phyloP scores from a whole-genome alignment of 768 basidiomycete species.

The Mycena filopes region DNA sequence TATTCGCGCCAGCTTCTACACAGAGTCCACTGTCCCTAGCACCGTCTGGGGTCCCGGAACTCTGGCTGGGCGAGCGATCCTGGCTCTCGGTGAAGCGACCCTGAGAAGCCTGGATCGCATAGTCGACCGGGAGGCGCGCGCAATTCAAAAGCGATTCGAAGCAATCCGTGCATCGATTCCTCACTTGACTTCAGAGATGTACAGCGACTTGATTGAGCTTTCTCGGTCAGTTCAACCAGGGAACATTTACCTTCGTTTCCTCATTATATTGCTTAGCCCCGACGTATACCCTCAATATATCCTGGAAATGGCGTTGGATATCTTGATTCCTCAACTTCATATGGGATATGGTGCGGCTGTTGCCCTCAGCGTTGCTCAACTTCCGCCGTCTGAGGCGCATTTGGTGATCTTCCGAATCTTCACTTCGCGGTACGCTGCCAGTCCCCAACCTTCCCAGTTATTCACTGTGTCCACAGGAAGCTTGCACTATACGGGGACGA shows the following conservation, averaged over 20 bases:
- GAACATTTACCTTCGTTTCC: background rate
- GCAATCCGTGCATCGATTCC: conserved; percentile 1
- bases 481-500: background rate
- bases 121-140: conserved; percentile 15
- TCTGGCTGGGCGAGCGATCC: conserved; percentile 8
- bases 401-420: conserved; percentile 2
- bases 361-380: background rate
- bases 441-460: background rate
- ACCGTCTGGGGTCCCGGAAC: conserved; percentile 21
- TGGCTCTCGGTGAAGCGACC: conserved; percentile 13
- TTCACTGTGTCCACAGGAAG: background rate
- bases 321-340: conserved; percentile 2
- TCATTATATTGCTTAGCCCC: background rate
- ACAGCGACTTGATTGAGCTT: conserved; percentile 20
- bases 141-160: conserved; percentile 11
- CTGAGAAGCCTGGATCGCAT: conserved; percentile 14
- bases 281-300: conserved; percentile 11
- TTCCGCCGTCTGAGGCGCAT: conserved; percentile 3
- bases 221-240: background rate
- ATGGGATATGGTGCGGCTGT: background rate
- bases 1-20: background rate
- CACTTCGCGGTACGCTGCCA: background rate
- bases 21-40: conserved; percentile 15
- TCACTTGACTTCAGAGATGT: conserved; percentile 8
- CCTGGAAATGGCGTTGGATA: background rate